Conservation (phyloP, 306 rosid species). For the Vigna reflexopilosa region DNA sequence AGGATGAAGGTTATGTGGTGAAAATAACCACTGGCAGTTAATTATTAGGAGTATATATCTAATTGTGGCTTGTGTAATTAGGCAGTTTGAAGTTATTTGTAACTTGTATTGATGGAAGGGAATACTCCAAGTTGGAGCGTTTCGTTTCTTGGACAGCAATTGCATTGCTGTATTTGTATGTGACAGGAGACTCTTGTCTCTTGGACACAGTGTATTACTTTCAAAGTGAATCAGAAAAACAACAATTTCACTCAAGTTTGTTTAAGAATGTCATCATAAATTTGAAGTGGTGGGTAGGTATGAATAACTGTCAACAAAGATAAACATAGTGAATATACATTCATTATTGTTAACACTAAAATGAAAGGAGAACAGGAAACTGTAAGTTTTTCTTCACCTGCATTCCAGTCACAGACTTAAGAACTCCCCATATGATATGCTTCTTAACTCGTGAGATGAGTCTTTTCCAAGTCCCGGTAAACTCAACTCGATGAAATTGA, state of each 20-base stretch:
- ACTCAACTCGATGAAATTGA: slow-evolving; percentile 88
- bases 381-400: slow-evolving; percentile 61
- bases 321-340: not conserved
- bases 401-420: slow-evolving; percentile 98
- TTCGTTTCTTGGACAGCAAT: not conserved
- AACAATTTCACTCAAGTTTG: not conserved
- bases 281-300: slow-evolving; percentile 39
- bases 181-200: not conserved
- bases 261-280: not conserved
- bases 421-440: slow-evolving; percentile 98
- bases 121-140: not conserved
- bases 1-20: not conserved
- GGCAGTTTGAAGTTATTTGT: not conserved
- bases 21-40: not conserved
- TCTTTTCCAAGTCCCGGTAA: slow-evolving; percentile 90
- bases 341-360: slow-evolving; percentile 18
- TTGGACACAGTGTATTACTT: too few relatives aligned
- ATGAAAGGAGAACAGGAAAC: slow-evolving; percentile 27
- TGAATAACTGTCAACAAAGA: slow-evolving; percentile 16
- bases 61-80: not conserved
- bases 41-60: not conserved
- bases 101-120: not conserved
- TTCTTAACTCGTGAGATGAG: slow-evolving; percentile 95
- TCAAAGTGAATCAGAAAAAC: too few relatives aligned
- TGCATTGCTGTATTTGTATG: not conserved